A percentile compares a stretch with the other conserved stretches of the same genome.
phyloP scores from a whole-genome alignment of 768 basidiomycete genomes.

The Leccinum boreale region DNA sequence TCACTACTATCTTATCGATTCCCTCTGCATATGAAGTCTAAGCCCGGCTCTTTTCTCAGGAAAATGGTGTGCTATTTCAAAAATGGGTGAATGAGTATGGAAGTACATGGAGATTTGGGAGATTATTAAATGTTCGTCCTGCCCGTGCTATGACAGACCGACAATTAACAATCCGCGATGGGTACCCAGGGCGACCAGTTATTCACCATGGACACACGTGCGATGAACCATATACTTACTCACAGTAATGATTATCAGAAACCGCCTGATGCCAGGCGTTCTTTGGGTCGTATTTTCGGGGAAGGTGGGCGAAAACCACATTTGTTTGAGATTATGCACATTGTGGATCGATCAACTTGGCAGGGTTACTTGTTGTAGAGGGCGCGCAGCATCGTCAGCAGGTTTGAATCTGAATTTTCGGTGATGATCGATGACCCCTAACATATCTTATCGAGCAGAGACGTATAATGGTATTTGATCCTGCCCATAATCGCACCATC shows the following conservation, averaged over 20 bases:
- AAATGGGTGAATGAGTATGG: slow-evolving; percentile 50
- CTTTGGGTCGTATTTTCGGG: slow-evolving; percentile 41
- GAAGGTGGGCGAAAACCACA: slow-evolving; percentile 23
- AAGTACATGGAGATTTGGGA: slow-evolving; percentile 41
- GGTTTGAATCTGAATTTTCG: slow-evolving; percentile 16
- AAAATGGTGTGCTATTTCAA: slow-evolving; percentile 35
- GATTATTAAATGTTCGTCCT: slow-evolving; percentile 41
- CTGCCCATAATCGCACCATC: background rate
- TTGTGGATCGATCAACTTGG: background rate
- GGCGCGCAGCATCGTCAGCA: slow-evolving; percentile 39
- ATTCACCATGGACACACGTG: slow-evolving; percentile 58
- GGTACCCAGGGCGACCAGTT: slow-evolving; percentile 36
- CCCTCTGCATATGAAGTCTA: background rate
- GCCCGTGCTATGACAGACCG: background rate
- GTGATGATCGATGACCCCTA: background rate
- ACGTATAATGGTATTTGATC: slow-evolving; percentile 28
- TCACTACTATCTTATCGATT: background rate
- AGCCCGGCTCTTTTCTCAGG: slow-evolving; percentile 8
- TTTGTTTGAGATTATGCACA: background rate
- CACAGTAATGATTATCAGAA: slow-evolving; percentile 58
- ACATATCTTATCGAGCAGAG: slow-evolving; percentile 9
- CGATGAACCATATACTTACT: slow-evolving; percentile 60
- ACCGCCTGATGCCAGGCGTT: slow-evolving; percentile 37
- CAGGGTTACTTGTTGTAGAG: slow-evolving; percentile 49
- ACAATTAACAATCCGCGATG: background rate